These are phyloP conservation scores for Rauvolfia tetraphylla DNA, from an alignment of 257 asterid species.

Conservation along the genomic window DNA sequence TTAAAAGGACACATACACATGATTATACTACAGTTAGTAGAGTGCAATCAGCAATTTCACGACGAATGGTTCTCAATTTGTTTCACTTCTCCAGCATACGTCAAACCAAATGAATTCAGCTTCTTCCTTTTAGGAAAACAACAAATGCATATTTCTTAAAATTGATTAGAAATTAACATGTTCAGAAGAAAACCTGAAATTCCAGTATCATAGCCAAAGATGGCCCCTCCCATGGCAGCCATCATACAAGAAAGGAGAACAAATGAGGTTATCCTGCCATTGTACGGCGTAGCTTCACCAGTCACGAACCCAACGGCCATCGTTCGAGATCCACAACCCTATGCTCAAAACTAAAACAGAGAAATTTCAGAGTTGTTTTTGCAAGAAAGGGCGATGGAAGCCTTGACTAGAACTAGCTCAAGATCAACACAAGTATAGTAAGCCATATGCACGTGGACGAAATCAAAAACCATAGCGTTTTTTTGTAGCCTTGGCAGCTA, in stretches of 20 bases:
- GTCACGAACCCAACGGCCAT: slow-evolving; percentile 15
- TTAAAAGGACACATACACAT: too few relatives aligned
- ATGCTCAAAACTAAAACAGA: not conserved
- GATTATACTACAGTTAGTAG: too few relatives aligned
- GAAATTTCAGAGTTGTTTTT: not conserved
- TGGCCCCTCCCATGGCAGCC: slow-evolving; percentile 49
- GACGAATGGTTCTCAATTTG: not conserved
- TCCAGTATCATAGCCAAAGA: slow-evolving; percentile 46
- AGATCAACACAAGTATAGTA: not conserved
- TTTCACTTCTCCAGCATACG: not conserved
- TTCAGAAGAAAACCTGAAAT: slow-evolving; percentile 33
- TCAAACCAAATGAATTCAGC: not conserved
- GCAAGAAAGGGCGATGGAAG: not conserved
- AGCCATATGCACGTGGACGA: slow-evolving; percentile 6
- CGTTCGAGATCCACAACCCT: not conserved
- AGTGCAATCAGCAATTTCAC: not conserved
- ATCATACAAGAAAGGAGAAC: slow-evolving; percentile 42
- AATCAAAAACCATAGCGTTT: not conserved
- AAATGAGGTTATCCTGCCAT: slow-evolving; percentile 38
- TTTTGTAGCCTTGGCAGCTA: not conserved
- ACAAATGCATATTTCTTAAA: not conserved
- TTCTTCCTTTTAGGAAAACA: too few relatives aligned
- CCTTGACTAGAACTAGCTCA: not conserved
- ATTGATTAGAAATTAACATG: not conserved
- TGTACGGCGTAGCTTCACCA: slow-evolving; percentile 1